These are phyloP conservation scores for Phytophthora sp. DNA, from an alignment of 352 stramenopile species.

Conservation along the genomic window DNA sequence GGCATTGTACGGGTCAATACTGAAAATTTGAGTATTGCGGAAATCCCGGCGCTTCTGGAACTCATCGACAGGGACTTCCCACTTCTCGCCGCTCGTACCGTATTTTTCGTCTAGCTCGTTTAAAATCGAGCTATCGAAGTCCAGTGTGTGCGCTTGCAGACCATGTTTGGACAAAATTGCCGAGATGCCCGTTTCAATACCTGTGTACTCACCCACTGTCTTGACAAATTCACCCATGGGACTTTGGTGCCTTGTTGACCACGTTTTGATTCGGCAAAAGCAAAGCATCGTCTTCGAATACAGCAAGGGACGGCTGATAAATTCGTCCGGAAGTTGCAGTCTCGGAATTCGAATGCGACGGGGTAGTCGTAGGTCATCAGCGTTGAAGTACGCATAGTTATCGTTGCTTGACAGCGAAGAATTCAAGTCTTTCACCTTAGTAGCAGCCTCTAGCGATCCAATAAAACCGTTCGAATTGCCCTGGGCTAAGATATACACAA, in stretches of 20 bases:
- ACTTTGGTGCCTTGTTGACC: slow-evolving; percentile 60
- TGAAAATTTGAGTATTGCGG: slow-evolving; percentile 92
- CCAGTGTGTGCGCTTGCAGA: slow-evolving; percentile 77
- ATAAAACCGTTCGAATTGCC: slow-evolving; percentile 69
- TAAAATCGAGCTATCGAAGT: slow-evolving; percentile 72
- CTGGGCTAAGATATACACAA: slow-evolving; percentile 72
- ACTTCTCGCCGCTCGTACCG: slow-evolving; percentile 68
- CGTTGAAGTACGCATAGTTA: slow-evolving; percentile 76
- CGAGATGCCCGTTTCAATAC: slow-evolving; percentile 91
- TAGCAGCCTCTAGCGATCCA: slow-evolving; percentile 65
- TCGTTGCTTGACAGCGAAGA: slow-evolving; percentile 51
- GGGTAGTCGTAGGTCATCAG: slow-evolving; percentile 67
- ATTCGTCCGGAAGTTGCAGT: slow-evolving; percentile 73
- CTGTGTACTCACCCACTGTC: slow-evolving; percentile 73
- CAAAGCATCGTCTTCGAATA: slow-evolving; percentile 80
- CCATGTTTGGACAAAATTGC: slow-evolving; percentile 92
- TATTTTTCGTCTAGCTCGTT: slow-evolving; percentile 84
- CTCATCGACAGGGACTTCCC: slow-evolving; percentile 82
- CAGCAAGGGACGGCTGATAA: slow-evolving; percentile 55
- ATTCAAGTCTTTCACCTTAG: slow-evolving; percentile 41
- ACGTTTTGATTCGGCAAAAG: slow-evolving; percentile 73
- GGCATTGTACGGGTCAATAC: slow-evolving; percentile 97
- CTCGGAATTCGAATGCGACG: slow-evolving; percentile 74
- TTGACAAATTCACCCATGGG: slow-evolving; percentile 82
- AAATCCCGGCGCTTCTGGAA: slow-evolving; percentile 91